A percentile compares a stretch with the other conserved stretches of the same genome.
Evolutionary conservation across 345 rosid species (phyloP).

Genomic region (Salix exigua): DNA sequence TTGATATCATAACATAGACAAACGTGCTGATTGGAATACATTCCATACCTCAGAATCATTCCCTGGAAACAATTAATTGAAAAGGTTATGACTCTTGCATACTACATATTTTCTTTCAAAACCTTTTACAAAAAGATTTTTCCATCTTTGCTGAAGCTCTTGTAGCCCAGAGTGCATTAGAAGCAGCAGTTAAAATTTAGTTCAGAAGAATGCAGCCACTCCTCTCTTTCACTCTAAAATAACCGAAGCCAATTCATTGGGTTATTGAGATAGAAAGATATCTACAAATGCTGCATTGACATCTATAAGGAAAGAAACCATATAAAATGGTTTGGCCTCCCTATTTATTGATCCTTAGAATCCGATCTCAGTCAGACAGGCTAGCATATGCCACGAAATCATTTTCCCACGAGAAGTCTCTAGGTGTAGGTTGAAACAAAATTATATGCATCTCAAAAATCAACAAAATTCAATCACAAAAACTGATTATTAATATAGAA

Average conservation of each 20-base stretch:
- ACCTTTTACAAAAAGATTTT: neutral
- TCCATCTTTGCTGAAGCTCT: neutral
- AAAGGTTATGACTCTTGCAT: neutral
- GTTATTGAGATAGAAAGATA: too few relatives aligned
- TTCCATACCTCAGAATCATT: neutral
- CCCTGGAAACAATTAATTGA: neutral
- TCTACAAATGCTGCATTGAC: neutral
- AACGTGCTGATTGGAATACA: neutral
- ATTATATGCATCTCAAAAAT: too few relatives aligned
- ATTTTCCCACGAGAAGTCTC: neutral
- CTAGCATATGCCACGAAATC: neutral
- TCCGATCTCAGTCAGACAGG: neutral
- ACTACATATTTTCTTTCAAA: neutral
- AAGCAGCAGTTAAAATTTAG: neutral
- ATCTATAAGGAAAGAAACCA: neutral
- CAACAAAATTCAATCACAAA: neutral
- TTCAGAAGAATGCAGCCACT: neutral
- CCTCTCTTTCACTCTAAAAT: neutral
- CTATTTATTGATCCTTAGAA: neutral
- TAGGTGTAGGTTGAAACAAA: neutral
- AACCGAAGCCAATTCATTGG: neutral
- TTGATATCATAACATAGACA: too few relatives aligned
- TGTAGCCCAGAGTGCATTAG: neutral
- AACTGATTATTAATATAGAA: too few relatives aligned
- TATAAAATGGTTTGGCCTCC: neutral